These are phyloP conservation scores for Taphrina flavorubra DNA, from an alignment of 1,139 yeast species.

Conservation along the genomic window DNA sequence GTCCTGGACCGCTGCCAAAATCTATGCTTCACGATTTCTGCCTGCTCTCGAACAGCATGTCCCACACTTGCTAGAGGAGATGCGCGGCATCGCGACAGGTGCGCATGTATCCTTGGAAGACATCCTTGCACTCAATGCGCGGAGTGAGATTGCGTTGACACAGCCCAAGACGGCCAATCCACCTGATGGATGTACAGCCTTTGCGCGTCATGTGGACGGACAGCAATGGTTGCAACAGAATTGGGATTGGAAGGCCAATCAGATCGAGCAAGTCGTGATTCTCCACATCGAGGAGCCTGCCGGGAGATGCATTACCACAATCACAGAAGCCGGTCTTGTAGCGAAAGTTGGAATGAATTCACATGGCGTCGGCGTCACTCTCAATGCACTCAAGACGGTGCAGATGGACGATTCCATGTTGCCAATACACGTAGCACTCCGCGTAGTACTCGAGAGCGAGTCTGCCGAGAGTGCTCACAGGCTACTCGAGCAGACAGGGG, in stretches of 20 bases:
- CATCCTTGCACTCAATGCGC: slow-evolving; percentile 51
- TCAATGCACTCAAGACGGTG: slow-evolving; percentile 51
- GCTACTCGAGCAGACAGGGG: slow-evolving; percentile 47
- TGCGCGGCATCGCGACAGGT: slow-evolving; percentile 52
- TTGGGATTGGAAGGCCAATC: slow-evolving; percentile 52
- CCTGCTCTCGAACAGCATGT: slow-evolving; percentile 48
- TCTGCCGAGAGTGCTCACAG: slow-evolving; percentile 49
- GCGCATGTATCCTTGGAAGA: slow-evolving; percentile 50
- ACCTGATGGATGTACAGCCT: slow-evolving; percentile 52
- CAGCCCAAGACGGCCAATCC: slow-evolving; percentile 30
- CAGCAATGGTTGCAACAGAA: slow-evolving; percentile 50
- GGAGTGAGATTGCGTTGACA: slow-evolving; percentile 52
- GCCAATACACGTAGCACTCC: slow-evolving; percentile 52
- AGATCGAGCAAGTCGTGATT: slow-evolving; percentile 49
- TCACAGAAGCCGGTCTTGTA: slow-evolving; percentile 53
- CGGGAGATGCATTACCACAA: slow-evolving; percentile 49
- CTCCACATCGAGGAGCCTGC: slow-evolving; percentile 48
- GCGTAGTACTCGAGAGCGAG: slow-evolving; percentile 50
- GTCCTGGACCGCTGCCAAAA: slow-evolving; percentile 48
- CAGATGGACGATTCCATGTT: slow-evolving; percentile 49
- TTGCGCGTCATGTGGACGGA: slow-evolving; percentile 47
- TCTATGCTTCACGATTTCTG: slow-evolving; percentile 47
- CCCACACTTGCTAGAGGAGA: slow-evolving; percentile 51
- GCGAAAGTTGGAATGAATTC: slow-evolving; percentile 53
- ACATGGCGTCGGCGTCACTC: slow-evolving; percentile 51